These are phyloP conservation scores for Solanum corneliomulleri DNA, from an alignment of 257 asterid genomes.

Conservation along the genomic window DNA sequence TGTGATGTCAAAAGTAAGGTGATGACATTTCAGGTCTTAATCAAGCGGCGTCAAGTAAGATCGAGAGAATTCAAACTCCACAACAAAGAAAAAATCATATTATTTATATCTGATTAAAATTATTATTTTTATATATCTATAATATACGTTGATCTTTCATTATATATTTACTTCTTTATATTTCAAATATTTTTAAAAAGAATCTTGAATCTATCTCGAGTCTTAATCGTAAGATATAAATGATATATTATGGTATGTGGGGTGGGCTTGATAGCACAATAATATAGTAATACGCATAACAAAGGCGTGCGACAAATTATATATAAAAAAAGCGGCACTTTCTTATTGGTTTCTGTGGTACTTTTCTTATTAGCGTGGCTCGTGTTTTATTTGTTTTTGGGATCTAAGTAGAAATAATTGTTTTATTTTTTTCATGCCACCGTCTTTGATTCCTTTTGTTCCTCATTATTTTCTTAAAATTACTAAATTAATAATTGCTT, in stretches of 20 bases:
- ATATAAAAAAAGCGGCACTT: neutral
- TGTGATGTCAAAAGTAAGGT: neutral
- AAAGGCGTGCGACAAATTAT: neutral
- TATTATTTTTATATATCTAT: too few relatives aligned
- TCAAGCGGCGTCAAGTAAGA: neutral
- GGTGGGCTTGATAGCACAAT: neutral
- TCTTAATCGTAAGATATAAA: neutral
- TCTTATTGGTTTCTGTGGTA: neutral
- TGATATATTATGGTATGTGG: neutral
- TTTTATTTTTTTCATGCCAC: neutral
- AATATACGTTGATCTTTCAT: too few relatives aligned
- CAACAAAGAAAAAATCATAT: too few relatives aligned
- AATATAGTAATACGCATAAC: neutral
- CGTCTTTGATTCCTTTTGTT: neutral
- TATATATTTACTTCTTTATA: too few relatives aligned
- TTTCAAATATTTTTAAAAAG: accelerated
- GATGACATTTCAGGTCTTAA: neutral
- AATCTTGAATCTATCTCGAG: too few relatives aligned
- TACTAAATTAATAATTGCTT: neutral
- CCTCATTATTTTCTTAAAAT: neutral
- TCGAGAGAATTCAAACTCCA: accelerated
- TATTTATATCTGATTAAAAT: too few relatives aligned
- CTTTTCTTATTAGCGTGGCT: neutral
- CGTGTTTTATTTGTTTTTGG: neutral
- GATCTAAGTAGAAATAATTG: neutral